Evolutionary conservation across 1,139 yeast genomes (phyloP).

Genomic region (Ogataea hybrid): DNA sequence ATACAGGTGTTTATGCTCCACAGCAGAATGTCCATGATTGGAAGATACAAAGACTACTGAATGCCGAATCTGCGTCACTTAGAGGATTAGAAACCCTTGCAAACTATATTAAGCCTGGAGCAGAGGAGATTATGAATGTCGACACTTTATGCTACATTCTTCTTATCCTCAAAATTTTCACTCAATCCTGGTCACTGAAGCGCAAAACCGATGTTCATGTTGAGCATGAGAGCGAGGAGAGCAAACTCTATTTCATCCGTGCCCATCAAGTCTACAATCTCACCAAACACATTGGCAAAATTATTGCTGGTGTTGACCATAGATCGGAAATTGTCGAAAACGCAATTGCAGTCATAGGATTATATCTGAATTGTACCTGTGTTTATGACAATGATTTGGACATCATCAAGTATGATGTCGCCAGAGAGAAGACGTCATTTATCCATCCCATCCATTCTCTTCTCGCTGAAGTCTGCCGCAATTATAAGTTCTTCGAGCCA

Average conservation of each 20-base stretch:
- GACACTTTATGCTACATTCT: constrained; percentile 20
- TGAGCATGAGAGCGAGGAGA: constrained; percentile 50
- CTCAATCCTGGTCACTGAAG: constrained; percentile 53
- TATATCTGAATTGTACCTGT: constrained; percentile 28
- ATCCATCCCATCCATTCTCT: constrained; percentile 60
- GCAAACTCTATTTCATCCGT: constrained; percentile 39
- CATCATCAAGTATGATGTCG: constrained; percentile 30
- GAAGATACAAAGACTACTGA: constrained; percentile 12
- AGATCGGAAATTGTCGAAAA: constrained; percentile 22
- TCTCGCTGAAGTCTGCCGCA: constrained; percentile 42
- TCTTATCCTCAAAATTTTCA: constrained; percentile 37
- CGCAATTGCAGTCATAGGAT: constrained; percentile 32
- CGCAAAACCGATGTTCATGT: constrained; percentile 72
- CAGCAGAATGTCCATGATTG: constrained; percentile 7
- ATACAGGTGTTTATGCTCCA: constrained; percentile 11
- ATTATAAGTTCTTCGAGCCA: constrained; percentile 31
- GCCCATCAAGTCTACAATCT: constrained; percentile 48
- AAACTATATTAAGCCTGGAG: constrained; percentile 26
- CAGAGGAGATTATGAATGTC: constrained; percentile 18
- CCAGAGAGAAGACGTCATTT: constrained; percentile 45
- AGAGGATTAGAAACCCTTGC: constrained; percentile 24
- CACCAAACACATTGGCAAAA: constrained; percentile 43
- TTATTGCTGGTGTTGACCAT: constrained; percentile 30
- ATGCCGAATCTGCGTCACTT: constrained; percentile 16
- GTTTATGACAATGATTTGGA: constrained; percentile 17